Conservation (phyloP, 2,329 filamentous ascomycete species). For the Exophiala sp. region DNA sequence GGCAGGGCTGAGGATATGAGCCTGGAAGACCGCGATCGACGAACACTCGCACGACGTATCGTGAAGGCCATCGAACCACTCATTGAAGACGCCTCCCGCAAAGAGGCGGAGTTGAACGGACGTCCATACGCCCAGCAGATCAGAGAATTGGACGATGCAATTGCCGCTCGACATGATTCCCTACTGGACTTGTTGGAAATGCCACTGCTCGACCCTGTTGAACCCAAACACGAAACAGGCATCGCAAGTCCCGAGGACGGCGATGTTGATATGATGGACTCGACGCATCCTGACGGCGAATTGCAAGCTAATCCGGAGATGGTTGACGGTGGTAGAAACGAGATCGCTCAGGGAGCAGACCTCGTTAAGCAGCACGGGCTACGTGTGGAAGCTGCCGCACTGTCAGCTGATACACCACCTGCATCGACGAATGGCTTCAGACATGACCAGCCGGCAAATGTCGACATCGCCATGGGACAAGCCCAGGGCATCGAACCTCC, state of each 20-base stretch:
- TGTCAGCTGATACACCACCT: slow-evolving; percentile 27
- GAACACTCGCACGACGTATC: slow-evolving; percentile 82
- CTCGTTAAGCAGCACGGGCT: slow-evolving; percentile 9
- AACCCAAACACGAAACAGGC: slow-evolving; percentile 28
- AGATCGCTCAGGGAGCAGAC: slow-evolving; percentile 1
- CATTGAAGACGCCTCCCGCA: slow-evolving; percentile 67
- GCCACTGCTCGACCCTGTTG: slow-evolving; percentile 30
- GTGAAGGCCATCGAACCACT: slow-evolving; percentile 73
- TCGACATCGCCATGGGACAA: slow-evolving; percentile 43
- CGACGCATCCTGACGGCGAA: slow-evolving; percentile 30
- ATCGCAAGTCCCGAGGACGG: slow-evolving; percentile 20
- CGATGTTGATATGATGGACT: slow-evolving; percentile 39
- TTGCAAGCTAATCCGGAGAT: slow-evolving; percentile 5
- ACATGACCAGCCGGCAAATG: slow-evolving; percentile 30
- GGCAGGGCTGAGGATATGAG: slow-evolving; percentile 41
- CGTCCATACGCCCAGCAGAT: slow-evolving; percentile 64
- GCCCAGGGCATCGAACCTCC: slow-evolving; percentile 32
- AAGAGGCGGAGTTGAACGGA: slow-evolving; percentile 73
- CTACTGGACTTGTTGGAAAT: slow-evolving; percentile 33
- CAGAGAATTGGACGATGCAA: slow-evolving; percentile 65
- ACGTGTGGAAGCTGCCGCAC: slow-evolving; percentile 2
- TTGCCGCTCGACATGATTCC: slow-evolving; percentile 50
- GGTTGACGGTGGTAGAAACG: background rate
- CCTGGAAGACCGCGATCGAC: slow-evolving; percentile 69
- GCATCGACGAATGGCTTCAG: slow-evolving; percentile 30